Evolutionary conservation across 768 basidiomycete genomes (phyloP).

Genomic region (Serendipita sp.): DNA sequence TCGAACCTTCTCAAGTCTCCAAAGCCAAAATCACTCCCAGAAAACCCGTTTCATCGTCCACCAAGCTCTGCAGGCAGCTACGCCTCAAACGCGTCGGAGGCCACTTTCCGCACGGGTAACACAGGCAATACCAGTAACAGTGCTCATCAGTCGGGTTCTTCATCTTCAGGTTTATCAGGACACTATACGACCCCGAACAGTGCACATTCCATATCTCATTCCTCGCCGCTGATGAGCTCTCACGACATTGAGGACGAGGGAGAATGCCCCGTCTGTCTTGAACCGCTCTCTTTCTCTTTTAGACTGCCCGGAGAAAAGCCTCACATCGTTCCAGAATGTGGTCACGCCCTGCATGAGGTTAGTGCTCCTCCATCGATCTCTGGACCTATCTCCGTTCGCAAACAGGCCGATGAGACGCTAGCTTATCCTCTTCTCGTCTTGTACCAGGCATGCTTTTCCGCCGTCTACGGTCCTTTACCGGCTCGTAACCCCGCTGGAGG

Average conservation of each 20-base stretch:
- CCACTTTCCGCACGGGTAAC: slow-evolving; percentile 1
- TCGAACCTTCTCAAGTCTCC: not conserved
- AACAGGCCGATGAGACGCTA: slow-evolving; percentile 1
- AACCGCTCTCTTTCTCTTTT: slow-evolving; percentile 84
- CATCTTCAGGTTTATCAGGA: not conserved
- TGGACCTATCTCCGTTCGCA: not conserved
- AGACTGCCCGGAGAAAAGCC: slow-evolving; percentile 92
- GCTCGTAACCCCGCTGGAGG: slow-evolving; percentile 32
- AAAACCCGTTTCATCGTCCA: not conserved
- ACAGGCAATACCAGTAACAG: not conserved
- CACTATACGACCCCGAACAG: not conserved
- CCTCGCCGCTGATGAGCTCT: slow-evolving; percentile 42
- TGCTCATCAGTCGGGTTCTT: not conserved
- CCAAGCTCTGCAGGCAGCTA: not conserved
- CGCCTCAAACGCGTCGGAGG: not conserved
- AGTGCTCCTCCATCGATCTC: slow-evolving; percentile 11
- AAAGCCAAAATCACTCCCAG: not conserved
- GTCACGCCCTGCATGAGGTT: slow-evolving; percentile 93
- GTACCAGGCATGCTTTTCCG: slow-evolving; percentile 78
- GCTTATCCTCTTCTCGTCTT: not conserved
- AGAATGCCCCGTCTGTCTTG: slow-evolving; percentile 92
- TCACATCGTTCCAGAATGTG: slow-evolving; percentile 92
- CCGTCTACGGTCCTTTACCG: slow-evolving; percentile 84
- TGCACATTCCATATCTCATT: not conserved
- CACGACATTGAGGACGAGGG: slow-evolving; percentile 55